Conservation (phyloP, 805 yeast species). For the Pichia phayaonensis region DNA sequence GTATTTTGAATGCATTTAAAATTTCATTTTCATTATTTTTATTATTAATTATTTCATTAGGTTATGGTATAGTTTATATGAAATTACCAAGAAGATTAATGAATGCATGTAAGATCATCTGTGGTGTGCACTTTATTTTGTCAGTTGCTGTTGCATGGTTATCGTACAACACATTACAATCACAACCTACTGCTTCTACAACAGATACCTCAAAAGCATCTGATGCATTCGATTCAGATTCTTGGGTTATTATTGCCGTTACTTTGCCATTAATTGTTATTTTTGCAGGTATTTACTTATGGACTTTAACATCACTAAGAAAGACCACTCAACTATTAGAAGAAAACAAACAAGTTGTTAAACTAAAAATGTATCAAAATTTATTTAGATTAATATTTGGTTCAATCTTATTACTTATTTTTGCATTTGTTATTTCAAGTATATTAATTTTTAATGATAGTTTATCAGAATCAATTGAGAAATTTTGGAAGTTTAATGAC, state of each 20-base stretch:
- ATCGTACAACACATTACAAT: constrained; percentile 30
- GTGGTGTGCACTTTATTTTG: constrained; percentile 48
- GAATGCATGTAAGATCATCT: constrained; percentile 60
- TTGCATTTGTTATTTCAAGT: constrained; percentile 64
- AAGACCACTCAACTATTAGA: constrained; percentile 65
- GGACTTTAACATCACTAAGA: constrained; percentile 66
- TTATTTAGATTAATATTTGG: constrained; percentile 67
- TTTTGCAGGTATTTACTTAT: constrained; percentile 63
- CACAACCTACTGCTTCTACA: constrained; percentile 27
- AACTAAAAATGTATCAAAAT: constrained; percentile 76
- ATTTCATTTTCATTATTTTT: constrained; percentile 84
- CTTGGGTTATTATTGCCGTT: constrained; percentile 41
- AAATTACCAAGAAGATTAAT: constrained; percentile 68
- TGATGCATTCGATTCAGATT: constrained; percentile 41
- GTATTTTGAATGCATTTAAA: constrained; percentile 72
- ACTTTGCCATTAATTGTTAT: constrained; percentile 68
- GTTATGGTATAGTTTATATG: constrained; percentile 91
- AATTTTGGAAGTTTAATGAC: constrained; percentile 87
- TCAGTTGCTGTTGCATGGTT: constrained; percentile 46
- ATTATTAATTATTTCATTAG: constrained; percentile 76
- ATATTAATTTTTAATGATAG: constrained; percentile 69
- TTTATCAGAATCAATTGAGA: constrained; percentile 68
- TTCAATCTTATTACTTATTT: constrained; percentile 61
- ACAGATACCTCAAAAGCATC: constrained; percentile 36
- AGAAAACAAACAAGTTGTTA: constrained; percentile 86